These are phyloP conservation scores for Hyphopichia khmerensis DNA, from an alignment of 1,139 yeast genomes.

Conservation along the genomic window DNA sequence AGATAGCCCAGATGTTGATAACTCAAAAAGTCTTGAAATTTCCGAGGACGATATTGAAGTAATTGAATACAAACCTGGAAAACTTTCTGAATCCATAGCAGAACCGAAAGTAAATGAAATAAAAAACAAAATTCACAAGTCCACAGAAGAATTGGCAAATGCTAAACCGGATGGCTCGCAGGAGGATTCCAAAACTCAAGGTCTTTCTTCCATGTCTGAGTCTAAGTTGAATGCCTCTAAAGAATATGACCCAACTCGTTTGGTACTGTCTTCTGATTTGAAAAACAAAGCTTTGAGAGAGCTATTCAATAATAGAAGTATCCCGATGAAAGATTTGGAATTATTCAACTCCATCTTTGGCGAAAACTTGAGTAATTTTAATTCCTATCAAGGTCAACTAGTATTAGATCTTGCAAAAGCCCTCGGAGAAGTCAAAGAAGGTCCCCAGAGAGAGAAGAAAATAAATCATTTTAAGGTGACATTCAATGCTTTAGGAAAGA, in stretches of 20 bases:
- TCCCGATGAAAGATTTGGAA: neutral
- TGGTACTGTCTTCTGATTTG: neutral
- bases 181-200: too few relatives aligned
- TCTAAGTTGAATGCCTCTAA: too few relatives aligned
- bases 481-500: neutral
- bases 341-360: slow-evolving; percentile 1
- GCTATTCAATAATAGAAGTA: neutral
- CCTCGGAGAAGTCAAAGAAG: neutral
- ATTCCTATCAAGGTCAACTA: neutral
- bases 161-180: too few relatives aligned
- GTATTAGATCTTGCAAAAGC: slow-evolving; percentile 1
- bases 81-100: neutral
- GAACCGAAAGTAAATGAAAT: too few relatives aligned
- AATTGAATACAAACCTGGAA: slow-evolving; percentile 13
- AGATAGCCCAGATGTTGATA: slow-evolving; percentile 2
- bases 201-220: too few relatives aligned
- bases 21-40: slow-evolving; percentile 4
- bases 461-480: neutral
- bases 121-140: too few relatives aligned
- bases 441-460: neutral
- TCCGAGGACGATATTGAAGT: slow-evolving; percentile 23
- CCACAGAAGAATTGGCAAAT: too few relatives aligned
- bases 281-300: slow-evolving; percentile 1
- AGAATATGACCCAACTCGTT: too few relatives aligned
- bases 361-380: neutral